Evolutionary conservation across 2,329 filamentous ascomycete genomes (phyloP).

Genomic region (Chaetomium sp.): DNA sequence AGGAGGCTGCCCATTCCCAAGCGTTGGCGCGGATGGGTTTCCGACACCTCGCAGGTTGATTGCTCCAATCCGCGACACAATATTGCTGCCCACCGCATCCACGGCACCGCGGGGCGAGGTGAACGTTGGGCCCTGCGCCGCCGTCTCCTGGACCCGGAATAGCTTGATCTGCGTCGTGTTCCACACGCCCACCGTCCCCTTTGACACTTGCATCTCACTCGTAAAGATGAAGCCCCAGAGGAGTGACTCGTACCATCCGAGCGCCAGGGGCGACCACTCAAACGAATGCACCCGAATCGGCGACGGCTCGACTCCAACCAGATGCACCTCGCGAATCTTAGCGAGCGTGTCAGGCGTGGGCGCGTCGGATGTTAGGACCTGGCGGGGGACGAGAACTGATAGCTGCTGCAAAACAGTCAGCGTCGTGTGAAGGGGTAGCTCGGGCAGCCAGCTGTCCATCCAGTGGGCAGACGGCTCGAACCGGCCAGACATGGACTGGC

Average conservation of each 20-base stretch:
- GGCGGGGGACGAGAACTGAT: constrained; percentile 57
- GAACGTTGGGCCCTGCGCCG: constrained; percentile 75
- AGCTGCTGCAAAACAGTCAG: constrained; percentile 74
- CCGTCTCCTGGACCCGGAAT: constrained; percentile 86
- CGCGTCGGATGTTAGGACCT: constrained; percentile 49
- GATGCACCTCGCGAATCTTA: constrained; percentile 60
- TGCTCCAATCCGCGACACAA: constrained; percentile 82
- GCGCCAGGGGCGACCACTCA: constrained; percentile 85
- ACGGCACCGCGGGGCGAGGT: constrained; percentile 86
- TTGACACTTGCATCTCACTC: constrained; percentile 83
- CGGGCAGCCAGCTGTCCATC: constrained; percentile 94
- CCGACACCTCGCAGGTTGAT: constrained; percentile 66
- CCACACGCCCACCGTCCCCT: constrained; percentile 90
- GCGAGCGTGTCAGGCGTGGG: constrained; percentile 52
- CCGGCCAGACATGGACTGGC: constrained; percentile 56
- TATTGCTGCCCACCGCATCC: constrained; percentile 87
- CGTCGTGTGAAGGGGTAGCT: constrained; percentile 84
- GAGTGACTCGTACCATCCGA: constrained; percentile 95
- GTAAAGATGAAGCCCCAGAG: constrained; percentile 93
- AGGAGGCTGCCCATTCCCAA: constrained; percentile 14
- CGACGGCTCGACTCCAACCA: constrained; percentile 74
- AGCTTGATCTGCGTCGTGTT: constrained; percentile 86
- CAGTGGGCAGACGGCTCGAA: constrained; percentile 82
- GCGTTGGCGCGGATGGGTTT: constrained; percentile 28
- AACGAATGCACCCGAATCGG: constrained; percentile 82